Conservation (phyloP, 352 stramenopile species). For the Globisporangium lucens region DNA sequence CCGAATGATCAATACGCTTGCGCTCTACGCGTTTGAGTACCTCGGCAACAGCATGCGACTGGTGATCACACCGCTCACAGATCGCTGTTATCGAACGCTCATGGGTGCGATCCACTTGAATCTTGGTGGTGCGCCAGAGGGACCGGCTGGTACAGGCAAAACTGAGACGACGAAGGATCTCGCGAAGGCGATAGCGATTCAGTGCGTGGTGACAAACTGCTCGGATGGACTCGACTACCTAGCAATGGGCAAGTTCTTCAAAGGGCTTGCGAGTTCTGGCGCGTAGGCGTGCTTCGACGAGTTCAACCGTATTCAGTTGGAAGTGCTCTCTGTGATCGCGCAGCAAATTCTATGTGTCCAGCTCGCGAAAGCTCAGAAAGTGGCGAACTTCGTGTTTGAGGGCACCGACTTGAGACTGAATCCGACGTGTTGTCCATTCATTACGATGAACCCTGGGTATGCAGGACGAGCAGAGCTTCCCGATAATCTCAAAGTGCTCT, state of each 20-base stretch:
- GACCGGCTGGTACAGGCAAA: slow-evolving; percentile 89
- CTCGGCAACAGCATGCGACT: slow-evolving; percentile 90
- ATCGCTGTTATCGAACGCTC: slow-evolving; percentile 90
- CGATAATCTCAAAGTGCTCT: slow-evolving; percentile 92
- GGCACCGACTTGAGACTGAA: slow-evolving; percentile 89
- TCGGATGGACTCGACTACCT: slow-evolving; percentile 89
- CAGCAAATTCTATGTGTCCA: slow-evolving; percentile 93
- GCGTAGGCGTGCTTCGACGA: slow-evolving; percentile 93
- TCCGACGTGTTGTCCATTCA: slow-evolving; percentile 90
- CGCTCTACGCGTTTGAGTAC: slow-evolving; percentile 92
- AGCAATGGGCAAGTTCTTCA: slow-evolving; percentile 94
- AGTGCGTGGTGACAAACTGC: slow-evolving; percentile 93
- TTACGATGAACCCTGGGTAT: slow-evolving; percentile 93
- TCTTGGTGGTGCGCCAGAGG: slow-evolving; percentile 87
- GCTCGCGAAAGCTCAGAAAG: slow-evolving; percentile 74
- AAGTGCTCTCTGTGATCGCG: slow-evolving; percentile 91
- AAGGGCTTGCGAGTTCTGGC: slow-evolving; percentile 86
- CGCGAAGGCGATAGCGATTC: slow-evolving; percentile 90
- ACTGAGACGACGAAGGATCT: slow-evolving; percentile 93
- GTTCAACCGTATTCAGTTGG: slow-evolving; percentile 93
- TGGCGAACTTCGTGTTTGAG: slow-evolving; percentile 89
- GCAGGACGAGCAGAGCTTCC: slow-evolving; percentile 87
- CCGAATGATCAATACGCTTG: slow-evolving; percentile 92
- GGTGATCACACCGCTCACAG: slow-evolving; percentile 92
- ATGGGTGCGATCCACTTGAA: slow-evolving; percentile 91